These are phyloP conservation scores for Epichloe bromicola DNA, from an alignment of 2,329 filamentous ascomycete species.

Conservation along the genomic window DNA sequence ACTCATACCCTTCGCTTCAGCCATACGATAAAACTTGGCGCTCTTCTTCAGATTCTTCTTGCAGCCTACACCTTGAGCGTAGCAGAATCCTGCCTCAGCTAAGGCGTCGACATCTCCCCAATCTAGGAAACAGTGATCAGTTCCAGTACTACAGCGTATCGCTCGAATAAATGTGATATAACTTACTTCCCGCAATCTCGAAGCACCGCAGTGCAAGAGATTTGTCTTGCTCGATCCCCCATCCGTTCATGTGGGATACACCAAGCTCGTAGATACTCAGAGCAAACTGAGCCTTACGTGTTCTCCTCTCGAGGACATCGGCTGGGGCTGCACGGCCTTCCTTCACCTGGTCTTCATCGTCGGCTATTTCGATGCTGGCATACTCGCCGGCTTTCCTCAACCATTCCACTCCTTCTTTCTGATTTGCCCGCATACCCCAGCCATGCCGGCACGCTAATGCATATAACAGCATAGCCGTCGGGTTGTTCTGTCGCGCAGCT, in stretches of 20 bases:
- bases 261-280: constrained; percentile 93
- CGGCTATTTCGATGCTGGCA: constrained; percentile 68
- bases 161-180: background rate
- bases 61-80: constrained; percentile 82
- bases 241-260: constrained; percentile 94
- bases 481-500: constrained; percentile 72
- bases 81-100: constrained; percentile 91
- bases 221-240: constrained; percentile 93
- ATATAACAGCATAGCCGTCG: constrained; percentile 92
- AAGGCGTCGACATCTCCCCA: constrained; percentile 96
- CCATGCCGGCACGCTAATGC: constrained; percentile 90
- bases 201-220: constrained; percentile 79
- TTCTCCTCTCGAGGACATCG: constrained; percentile 59
- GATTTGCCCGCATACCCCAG: constrained; percentile 94
- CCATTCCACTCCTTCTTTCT: constrained; percentile 82
- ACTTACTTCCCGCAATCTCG: constrained; percentile 79
- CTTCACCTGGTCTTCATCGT: constrained; percentile 58
- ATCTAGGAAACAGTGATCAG: constrained; percentile 25
- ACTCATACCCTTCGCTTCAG: constrained; percentile 85
- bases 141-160: background rate
- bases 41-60: constrained; percentile 96
- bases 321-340: constrained; percentile 41
- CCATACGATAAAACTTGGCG: constrained; percentile 78
- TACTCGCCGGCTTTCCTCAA: constrained; percentile 80
- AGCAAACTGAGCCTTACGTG: constrained; percentile 84